A percentile compares a stretch with the other conserved stretches of the same genome.
Conservation (phyloP, 1,139 yeast species). For the Candida labiduridarum region DNA sequence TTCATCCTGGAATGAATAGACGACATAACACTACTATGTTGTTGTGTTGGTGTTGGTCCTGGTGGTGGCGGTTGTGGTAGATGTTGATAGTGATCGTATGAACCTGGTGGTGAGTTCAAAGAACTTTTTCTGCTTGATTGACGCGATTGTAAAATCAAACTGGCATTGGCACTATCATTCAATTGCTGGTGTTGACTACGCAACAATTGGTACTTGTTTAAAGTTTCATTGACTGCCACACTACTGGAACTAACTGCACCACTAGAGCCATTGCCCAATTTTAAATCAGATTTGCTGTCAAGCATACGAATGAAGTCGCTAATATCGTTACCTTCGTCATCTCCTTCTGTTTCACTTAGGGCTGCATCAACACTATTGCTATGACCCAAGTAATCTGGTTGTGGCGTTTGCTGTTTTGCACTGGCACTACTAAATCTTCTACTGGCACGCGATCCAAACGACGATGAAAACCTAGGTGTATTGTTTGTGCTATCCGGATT, state of each 20-base stretch:
- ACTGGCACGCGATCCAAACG: constrained; percentile 57
- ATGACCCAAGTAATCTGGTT: constrained; percentile 18
- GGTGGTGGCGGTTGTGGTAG: not conserved
- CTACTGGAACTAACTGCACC: constrained; percentile 8
- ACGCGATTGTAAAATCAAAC: constrained; percentile 33
- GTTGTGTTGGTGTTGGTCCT: constrained; percentile 12
- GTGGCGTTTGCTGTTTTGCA: constrained; percentile 32
- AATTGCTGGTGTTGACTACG: constrained; percentile 47
- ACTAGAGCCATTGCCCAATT: constrained; percentile 25
- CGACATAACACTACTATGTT: constrained; percentile 7
- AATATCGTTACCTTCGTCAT: constrained; percentile 73
- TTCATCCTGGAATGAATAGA: constrained; percentile 38
- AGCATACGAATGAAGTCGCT: constrained; percentile 80
- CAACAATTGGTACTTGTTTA: constrained; percentile 41
- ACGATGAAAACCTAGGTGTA: constrained; percentile 55
- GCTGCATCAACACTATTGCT: constrained; percentile 32
- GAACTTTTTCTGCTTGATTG: constrained; percentile 39
- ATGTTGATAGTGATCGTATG: constrained; percentile 8
- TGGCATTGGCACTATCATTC: constrained; percentile 54
- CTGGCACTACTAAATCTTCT: constrained; percentile 45
- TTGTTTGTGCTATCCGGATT: constrained; percentile 26
- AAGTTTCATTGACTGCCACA: constrained; percentile 20
- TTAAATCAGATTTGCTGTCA: constrained; percentile 63
- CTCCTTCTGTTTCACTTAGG: constrained; percentile 47
- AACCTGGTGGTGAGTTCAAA: constrained; percentile 26